A percentile compares a stretch with the other conserved stretches of the same genome.
Conservation (phyloP, 164 flowering plant species). For the Cinnamomum micranthum region DNA sequence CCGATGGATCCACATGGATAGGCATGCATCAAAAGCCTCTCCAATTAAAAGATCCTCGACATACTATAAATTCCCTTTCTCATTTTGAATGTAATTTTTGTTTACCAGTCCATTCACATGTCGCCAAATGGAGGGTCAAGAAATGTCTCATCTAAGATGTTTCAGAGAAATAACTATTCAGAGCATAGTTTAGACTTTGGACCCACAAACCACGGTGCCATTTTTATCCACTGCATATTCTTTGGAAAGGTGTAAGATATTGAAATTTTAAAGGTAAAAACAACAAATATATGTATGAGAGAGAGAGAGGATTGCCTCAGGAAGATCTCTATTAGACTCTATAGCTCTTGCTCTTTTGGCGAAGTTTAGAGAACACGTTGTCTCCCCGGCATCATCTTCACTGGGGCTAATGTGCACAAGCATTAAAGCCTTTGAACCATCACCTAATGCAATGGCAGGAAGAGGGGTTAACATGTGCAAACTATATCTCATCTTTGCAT, state of each 20-base stretch:
- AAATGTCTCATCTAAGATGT: background rate
- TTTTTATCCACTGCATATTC: background rate
- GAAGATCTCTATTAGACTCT: slow-evolving; percentile 45
- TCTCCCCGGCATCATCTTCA: slow-evolving; percentile 66
- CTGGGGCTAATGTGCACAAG: slow-evolving; percentile 67
- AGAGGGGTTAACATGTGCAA: background rate
- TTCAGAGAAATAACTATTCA: background rate
- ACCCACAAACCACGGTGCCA: background rate
- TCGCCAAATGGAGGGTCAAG: background rate
- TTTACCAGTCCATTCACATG: background rate
- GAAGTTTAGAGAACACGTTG: slow-evolving; percentile 64
- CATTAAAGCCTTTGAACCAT: slow-evolving; percentile 72
- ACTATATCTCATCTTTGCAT: background rate
- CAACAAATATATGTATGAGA: too few species aligned
- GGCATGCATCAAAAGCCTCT: background rate
- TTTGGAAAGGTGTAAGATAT: background rate
- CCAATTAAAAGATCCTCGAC: background rate
- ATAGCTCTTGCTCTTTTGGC: slow-evolving; percentile 66
- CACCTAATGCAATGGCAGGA: slow-evolving; percentile 32
- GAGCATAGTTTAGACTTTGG: background rate
- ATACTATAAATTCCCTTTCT: background rate
- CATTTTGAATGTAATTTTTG: background rate
- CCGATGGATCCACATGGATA: background rate
- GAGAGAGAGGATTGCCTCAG: slow-evolving; percentile 36
- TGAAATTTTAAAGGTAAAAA: background rate